A percentile compares a stretch with the other conserved stretches of the same genome.
These are phyloP conservation scores for Hyphodiscus hymeniophilus DNA, from an alignment of 495 filamentous ascomycete species.

Conservation along the genomic window DNA sequence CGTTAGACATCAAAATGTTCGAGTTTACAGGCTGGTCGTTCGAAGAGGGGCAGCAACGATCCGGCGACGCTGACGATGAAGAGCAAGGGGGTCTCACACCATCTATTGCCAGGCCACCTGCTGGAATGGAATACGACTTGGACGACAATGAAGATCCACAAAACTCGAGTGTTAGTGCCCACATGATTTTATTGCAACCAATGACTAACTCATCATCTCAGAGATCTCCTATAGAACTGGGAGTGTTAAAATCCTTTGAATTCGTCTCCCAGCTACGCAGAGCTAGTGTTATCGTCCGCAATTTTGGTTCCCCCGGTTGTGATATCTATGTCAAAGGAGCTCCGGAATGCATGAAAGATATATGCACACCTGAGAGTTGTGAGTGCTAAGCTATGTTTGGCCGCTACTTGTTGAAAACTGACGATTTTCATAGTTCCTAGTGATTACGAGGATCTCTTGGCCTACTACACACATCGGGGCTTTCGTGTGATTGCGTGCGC, in stretches of 20 bases:
- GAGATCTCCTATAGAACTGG: constrained; percentile 60
- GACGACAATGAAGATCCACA: constrained; percentile 31
- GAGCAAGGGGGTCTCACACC: constrained; percentile 62
- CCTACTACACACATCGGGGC: constrained; percentile 87
- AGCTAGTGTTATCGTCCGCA: constrained; percentile 84
- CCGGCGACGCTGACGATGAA: constrained; percentile 49
- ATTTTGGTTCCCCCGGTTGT: constrained; percentile 70
- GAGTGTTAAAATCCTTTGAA: constrained; percentile 81
- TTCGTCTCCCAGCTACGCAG: constrained; percentile 94
- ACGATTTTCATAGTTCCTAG: constrained; percentile 52
- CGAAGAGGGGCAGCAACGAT: constrained; percentile 68
- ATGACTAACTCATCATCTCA: constrained; percentile 5
- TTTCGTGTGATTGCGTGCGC: constrained; percentile 98
- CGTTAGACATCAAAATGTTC: constrained; percentile 98
- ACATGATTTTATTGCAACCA: background rate
- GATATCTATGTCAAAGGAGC: constrained; percentile 94
- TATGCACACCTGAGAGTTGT: constrained; percentile 76
- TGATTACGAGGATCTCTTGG: constrained; percentile 83
- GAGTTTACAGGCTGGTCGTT: constrained; percentile 92
- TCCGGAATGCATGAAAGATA: constrained; percentile 90
- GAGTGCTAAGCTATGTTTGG: constrained; percentile 27
- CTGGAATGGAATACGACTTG: constrained; percentile 46
- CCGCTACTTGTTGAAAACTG: constrained; percentile 13
- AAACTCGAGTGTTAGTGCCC: constrained; percentile 25
- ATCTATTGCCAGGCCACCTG: constrained; percentile 77